These are phyloP conservation scores for Penicillium aurantiogriseum DNA, from an alignment of 2,329 filamentous ascomycete species.

Conservation along the genomic window DNA sequence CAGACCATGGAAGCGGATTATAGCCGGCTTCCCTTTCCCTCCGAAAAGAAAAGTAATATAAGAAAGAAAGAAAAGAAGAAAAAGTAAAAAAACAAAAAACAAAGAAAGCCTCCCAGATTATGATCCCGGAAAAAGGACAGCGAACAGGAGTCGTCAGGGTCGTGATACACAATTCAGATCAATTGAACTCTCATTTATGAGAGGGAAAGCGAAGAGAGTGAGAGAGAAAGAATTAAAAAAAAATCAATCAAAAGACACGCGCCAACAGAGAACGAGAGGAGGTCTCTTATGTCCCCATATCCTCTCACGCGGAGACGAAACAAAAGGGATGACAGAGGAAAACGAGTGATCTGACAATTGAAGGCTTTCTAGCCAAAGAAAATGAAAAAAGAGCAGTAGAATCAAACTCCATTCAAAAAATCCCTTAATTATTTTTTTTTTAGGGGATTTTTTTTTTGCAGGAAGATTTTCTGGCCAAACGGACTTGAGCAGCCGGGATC, in stretches of 20 bases:
- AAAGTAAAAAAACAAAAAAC: constrained; percentile 18
- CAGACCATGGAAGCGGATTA: constrained; percentile 36
- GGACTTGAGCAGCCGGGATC: constrained; percentile 26
- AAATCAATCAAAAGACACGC: constrained; percentile 18
- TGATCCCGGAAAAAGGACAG: constrained; percentile 14
- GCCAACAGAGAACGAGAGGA: constrained; percentile 19
- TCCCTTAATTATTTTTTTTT: background rate
- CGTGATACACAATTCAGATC: constrained; percentile 17
- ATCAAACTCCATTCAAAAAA: constrained; percentile 22
- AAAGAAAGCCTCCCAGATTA: constrained; percentile 34
- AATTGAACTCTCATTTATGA: constrained; percentile 19
- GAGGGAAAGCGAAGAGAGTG: constrained; percentile 13
- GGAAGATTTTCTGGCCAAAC: constrained; percentile 20
- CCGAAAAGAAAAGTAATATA: constrained; percentile 10
- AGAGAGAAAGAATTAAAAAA: constrained; percentile 13
- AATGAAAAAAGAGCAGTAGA: constrained; percentile 17
- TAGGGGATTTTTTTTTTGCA: constrained; percentile 3
- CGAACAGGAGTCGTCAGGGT: constrained; percentile 11
- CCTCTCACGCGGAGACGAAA: constrained; percentile 11
- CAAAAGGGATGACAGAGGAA: constrained; percentile 11
- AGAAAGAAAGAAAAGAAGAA: constrained; percentile 15
- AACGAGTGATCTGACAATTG: constrained; percentile 9
- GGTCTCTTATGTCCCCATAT: constrained; percentile 16
- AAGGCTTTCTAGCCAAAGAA: constrained; percentile 23
- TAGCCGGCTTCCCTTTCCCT: constrained; percentile 16